Evolutionary conservation across 2,329 filamentous ascomycete genomes (phyloP).

Genomic region (Penicillium oxalicum): DNA sequence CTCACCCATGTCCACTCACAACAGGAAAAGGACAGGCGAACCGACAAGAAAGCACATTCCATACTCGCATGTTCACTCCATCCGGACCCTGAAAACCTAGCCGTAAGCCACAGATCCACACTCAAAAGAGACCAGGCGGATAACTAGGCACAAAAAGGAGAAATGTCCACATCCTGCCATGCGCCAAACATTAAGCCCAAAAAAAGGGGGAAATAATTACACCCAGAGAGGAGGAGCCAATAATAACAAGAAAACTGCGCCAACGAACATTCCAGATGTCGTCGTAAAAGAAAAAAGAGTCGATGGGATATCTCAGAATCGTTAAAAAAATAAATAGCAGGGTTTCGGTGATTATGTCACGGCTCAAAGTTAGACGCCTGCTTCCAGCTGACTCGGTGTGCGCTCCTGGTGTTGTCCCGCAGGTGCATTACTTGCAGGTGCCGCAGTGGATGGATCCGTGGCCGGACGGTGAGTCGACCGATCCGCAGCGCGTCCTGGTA

Average conservation of each 20-base stretch:
- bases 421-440: neutral
- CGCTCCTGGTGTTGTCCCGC: slow-evolving; percentile 9
- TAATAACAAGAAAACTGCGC: slow-evolving; percentile 12
- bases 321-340: neutral
- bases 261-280: slow-evolving; percentile 23
- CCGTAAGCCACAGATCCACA: too few species aligned
- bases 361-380: slow-evolving; percentile 8
- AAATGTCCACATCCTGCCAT: neutral
- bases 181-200: neutral
- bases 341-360: too few species aligned
- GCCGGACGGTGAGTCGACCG: slow-evolving; percentile 1
- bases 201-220: slow-evolving; percentile 15
- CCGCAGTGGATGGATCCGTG: neutral
- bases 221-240: slow-evolving; percentile 14
- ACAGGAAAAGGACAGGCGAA: neutral
- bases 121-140: neutral
- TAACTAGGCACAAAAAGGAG: neutral
- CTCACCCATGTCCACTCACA: too few species aligned
- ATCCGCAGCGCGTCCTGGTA: slow-evolving; percentile 13
- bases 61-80: too few species aligned
- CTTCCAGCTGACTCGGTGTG: slow-evolving; percentile 20
- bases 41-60: too few species aligned
- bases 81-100: neutral
- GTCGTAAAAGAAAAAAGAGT: slow-evolving; percentile 7
- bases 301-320: neutral